Conservation (phyloP, 2,329 filamentous ascomycete species). For the Talaromyces sp. region DNA sequence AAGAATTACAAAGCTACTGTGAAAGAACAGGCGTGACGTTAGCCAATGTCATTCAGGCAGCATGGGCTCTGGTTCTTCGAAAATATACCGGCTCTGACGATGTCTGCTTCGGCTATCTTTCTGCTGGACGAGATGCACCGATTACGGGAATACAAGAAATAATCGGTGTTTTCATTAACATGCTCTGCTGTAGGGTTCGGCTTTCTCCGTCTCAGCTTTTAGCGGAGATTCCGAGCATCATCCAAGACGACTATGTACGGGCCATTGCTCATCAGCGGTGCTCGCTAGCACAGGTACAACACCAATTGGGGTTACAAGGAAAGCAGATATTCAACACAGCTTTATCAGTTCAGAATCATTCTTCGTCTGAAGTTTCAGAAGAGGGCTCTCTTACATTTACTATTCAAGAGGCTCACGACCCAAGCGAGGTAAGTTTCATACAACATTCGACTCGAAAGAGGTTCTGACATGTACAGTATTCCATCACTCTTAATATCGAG, state of each 20-base stretch:
- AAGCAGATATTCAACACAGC: slow-evolving; percentile 42
- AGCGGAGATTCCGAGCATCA: slow-evolving; percentile 39
- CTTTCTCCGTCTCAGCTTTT: slow-evolving; percentile 37
- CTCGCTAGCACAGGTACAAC: slow-evolving; percentile 49
- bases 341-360: slow-evolving; percentile 40
- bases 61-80: slow-evolving; percentile 39
- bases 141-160: slow-evolving; percentile 45
- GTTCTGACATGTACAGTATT: slow-evolving; percentile 25
- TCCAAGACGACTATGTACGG: slow-evolving; percentile 47
- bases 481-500: slow-evolving; percentile 39
- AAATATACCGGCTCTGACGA: slow-evolving; percentile 34
- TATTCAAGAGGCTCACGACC: slow-evolving; percentile 33
- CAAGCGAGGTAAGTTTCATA: slow-evolving; percentile 31
- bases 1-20: slow-evolving; percentile 32
- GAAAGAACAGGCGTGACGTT: slow-evolving; percentile 32
- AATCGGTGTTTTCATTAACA: slow-evolving; percentile 53
- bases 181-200: slow-evolving; percentile 50
- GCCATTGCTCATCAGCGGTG: slow-evolving; percentile 50
- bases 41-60: slow-evolving; percentile 36
- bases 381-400: slow-evolving; percentile 31
- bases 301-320: slow-evolving; percentile 36
- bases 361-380: slow-evolving; percentile 23
- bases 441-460: neutral
- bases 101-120: slow-evolving; percentile 42
- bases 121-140: slow-evolving; percentile 44